Conservation (phyloP, 371 early-diverging fungal species). For the Mortierella sp. region DNA sequence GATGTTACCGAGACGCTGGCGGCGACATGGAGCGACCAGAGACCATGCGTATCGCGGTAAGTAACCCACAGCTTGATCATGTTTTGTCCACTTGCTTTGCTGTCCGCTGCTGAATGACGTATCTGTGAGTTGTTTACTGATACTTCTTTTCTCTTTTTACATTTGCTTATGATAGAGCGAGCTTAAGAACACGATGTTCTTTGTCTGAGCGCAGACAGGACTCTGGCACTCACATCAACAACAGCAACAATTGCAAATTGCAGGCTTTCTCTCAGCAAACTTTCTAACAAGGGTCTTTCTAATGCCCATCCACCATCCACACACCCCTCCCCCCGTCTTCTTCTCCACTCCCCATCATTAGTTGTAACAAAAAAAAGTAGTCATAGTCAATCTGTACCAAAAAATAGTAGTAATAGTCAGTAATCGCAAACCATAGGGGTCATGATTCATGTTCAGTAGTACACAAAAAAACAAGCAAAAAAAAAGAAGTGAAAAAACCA, state of each 20-base stretch:
- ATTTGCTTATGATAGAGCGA: constrained; percentile 10
- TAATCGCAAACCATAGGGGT: too few relatives aligned
- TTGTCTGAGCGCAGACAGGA: constrained; percentile 16
- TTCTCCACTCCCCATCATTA: too few relatives aligned
- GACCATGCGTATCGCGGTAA: constrained; percentile 14
- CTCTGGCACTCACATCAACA: background rate
- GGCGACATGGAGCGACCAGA: background rate
- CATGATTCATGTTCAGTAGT: too few relatives aligned
- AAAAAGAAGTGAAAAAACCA: too few relatives aligned
- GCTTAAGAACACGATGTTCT: constrained; percentile 30
- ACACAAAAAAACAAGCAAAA: too few relatives aligned
- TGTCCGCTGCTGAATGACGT: background rate
- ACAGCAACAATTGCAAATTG: background rate
- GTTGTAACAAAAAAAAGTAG: too few relatives aligned
- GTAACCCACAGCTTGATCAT: background rate
- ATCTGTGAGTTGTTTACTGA: background rate
- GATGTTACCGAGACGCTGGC: constrained; percentile 33
- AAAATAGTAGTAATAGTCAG: too few relatives aligned
- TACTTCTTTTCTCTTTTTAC: too few relatives aligned
- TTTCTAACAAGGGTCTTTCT: background rate
- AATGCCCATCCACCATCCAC: too few relatives aligned
- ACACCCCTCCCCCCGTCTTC: too few relatives aligned
- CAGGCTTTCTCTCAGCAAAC: background rate
- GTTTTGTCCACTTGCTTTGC: background rate
- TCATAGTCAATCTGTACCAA: too few relatives aligned